These are phyloP conservation scores for Acacia acuminata DNA, from an alignment of 306 rosid genomes.

Conservation along the genomic window DNA sequence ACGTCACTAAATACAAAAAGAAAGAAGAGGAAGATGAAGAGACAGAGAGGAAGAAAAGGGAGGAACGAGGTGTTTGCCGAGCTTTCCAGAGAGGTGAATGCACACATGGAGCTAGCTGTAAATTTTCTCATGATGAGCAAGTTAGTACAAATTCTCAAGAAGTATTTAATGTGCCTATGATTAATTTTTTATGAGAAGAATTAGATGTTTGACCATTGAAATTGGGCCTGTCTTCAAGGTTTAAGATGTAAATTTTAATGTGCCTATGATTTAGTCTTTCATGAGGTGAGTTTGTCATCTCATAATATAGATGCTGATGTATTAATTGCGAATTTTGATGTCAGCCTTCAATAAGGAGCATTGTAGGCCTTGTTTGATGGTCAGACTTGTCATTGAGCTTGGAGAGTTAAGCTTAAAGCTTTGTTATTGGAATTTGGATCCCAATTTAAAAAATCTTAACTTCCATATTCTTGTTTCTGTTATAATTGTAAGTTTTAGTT, in stretches of 20 bases:
- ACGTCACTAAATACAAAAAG: conserved; percentile 78
- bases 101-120: conserved; percentile 89
- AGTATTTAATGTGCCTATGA: background rate
- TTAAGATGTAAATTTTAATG: background rate
- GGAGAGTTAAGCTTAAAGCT: too few relatives aligned
- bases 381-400: background rate
- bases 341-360: background rate
- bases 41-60: conserved; percentile 72
- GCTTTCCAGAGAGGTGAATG: conserved; percentile 94
- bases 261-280: too few relatives aligned
- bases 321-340: background rate
- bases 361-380: background rate
- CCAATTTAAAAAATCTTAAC: background rate
- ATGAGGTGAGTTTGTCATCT: background rate
- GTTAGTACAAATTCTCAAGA: conserved; percentile 32
- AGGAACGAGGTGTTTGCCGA: conserved; percentile 92
- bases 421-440: background rate
- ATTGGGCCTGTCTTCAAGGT: background rate
- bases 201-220: background rate
- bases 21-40: conserved; percentile 96
- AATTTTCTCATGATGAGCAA: conserved; percentile 86
- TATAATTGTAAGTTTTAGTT: background rate
- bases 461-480: background rate
- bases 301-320: background rate
- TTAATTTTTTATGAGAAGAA: background rate